Base-by-base conservation (phyloP, 2,329 filamentous ascomycete genomes). In the Chalaropsis thielavioides region DNA sequence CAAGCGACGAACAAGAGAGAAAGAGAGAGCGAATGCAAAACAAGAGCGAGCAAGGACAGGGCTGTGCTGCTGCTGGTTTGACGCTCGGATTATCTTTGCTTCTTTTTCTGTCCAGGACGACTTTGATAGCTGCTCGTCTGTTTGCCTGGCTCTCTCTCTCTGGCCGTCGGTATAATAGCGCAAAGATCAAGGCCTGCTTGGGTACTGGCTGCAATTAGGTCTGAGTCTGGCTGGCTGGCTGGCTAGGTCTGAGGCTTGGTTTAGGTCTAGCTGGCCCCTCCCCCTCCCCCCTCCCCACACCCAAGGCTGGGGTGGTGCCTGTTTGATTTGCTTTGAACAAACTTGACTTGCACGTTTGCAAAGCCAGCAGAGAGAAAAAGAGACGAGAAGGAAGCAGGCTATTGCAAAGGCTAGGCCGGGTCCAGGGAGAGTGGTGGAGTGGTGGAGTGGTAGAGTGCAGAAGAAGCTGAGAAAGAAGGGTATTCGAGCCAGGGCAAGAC, bases 381-480 rank as follows among this genome's bases (percentile, higher is more conserved):
- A 58, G 46, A 31, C 54, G 38, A 58, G 54, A 58, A 35, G 54
- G 54, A 35, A 38, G 54, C 46, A 51, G 22, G 46, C 46, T 51
- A 51, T 51, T 51, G 54, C 15, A 35, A 58, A 58, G 27, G 17
- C 54, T 38, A 58, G 54, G 27, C 54, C 54, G 54, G 54, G 31
- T 58, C 31, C 27, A 58, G 54, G 54, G 54, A 56, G 51, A 51
- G 46, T 38, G 15, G 6, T 19, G 31, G 54, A 31, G n/a, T n/a
- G n/a, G n/a, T n/a, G n/a, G 51, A 51, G 46, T 38, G 15, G 6
- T 19, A 17, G 54, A 31, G 54, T 35, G 27, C 54, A 58, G 31
- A 38, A 58, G 54, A 58, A 58, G 54, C 54, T 58, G 54, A 58
- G 27, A 27, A 58, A 58, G 54, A 58, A 58, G 54, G 54, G n/a